Evolutionary conservation across 1,139 yeast genomes (phyloP), one percentile per base, ranked within the genome.

Genomic region (Zygosaccharomyces sapae): DNA sequence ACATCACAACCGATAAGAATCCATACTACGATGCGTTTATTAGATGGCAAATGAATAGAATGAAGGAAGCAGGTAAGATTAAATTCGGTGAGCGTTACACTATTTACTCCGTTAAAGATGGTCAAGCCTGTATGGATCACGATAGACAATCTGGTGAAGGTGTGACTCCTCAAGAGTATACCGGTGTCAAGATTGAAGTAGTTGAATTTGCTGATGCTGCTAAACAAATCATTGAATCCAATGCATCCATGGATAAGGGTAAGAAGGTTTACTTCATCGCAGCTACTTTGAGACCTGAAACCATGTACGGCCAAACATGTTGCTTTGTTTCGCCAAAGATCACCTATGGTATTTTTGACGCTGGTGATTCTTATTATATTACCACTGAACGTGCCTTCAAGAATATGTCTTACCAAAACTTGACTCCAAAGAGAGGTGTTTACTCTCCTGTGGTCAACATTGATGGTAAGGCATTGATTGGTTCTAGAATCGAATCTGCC

Each of bases 81-180:
- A 92, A 90, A 75, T 92, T 92, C 61, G 99, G 98, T 68, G 95
- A 92, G 74, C 84, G 99, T 73, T 88, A 89, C 75, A 94, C 99
- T 57, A 88, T 92, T 61, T 92, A 87, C 72, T 90, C 97, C 36
- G 96, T 90, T 65, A 90, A 86, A 73, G 98, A 92, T 71, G 97
- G 97, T 52, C 99, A 92, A 74, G 95, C 98, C 41, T 92, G 99
- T 76, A 90, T 92, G 89, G 98, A 92, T 70, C 99, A 92, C 70
- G 99, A 92, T 71, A 85, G 99, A 77, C 85, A 80, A 69, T 80
- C 92, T 44, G 99, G 99, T 66, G 99, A 92, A 74, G 98, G 95
- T 68, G 90, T 92, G 44, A 80, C 84, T 58, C 97, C 98, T 38
- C 98, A 94, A 71, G 98, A 92, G 70, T 92, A 92, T 70, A 83